Conservation (phyloP, 805 yeast genomes). For the Teunomyces barrocoloradensis region DNA sequence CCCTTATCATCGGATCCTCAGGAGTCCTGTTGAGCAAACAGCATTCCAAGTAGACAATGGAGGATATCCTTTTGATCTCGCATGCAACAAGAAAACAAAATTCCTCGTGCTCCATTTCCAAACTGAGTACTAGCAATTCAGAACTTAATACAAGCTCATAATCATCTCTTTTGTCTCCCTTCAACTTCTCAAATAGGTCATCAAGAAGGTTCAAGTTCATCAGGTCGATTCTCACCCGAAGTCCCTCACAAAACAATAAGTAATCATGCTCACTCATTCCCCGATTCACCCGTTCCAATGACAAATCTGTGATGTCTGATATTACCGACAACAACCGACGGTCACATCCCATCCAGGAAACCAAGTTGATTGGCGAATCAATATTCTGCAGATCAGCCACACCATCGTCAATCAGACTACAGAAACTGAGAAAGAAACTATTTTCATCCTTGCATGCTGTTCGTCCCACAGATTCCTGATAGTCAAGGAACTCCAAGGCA, state of each 20-base stretch:
- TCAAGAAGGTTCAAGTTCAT: constrained; percentile 15
- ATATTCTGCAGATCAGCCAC: neutral
- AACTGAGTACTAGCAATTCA: neutral
- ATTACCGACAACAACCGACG: constrained; percentile 20
- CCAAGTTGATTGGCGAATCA: constrained; percentile 10
- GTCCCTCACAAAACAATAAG: constrained; percentile 12
- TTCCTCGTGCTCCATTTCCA: constrained; percentile 14
- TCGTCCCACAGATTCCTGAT: constrained; percentile 27
- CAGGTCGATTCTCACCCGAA: constrained; percentile 14
- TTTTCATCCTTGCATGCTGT: constrained; percentile 28
- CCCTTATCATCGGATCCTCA: constrained; percentile 13
- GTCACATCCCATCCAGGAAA: constrained; percentile 35
- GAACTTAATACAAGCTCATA: neutral
- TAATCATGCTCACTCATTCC: constrained; percentile 15
- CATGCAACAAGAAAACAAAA: constrained; percentile 25
- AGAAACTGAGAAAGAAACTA: constrained; percentile 18
- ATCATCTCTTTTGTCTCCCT: neutral
- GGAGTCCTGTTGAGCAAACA: constrained; percentile 26
- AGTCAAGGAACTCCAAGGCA: constrained; percentile 22
- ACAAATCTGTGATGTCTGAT: constrained; percentile 32
- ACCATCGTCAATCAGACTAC: constrained; percentile 5
- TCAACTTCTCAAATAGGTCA: neutral
- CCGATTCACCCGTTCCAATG: constrained; percentile 21
- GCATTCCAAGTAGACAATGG: constrained; percentile 25
- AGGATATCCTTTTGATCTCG: constrained; percentile 24